phyloP scores from a whole-genome alignment of 805 yeast genomes.

The Myxozyma melibiosi region DNA sequence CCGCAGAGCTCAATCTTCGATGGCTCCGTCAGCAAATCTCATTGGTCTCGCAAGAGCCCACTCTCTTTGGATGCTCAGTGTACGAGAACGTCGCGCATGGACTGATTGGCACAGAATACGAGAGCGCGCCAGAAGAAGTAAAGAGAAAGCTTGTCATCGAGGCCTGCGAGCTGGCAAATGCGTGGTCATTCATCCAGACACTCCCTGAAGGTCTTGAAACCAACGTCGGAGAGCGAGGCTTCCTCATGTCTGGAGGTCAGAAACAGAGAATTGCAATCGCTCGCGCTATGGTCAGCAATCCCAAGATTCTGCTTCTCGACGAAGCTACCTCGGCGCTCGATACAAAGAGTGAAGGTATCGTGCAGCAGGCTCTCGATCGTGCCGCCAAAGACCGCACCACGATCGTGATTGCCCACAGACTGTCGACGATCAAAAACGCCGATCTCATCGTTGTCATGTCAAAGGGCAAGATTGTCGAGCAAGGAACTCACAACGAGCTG shows the following conservation, averaged over 20 bases:
- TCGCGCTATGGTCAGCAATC: conserved; percentile 58
- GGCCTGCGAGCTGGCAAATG: conserved; percentile 57
- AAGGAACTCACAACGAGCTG: conserved; percentile 43
- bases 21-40: conserved; percentile 58
- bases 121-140: conserved; percentile 44
- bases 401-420: conserved; percentile 55
- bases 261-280: conserved; percentile 68
- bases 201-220: conserved; percentile 57
- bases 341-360: conserved; percentile 61
- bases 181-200: conserved; percentile 51
- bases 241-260: conserved; percentile 68
- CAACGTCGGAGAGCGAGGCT: conserved; percentile 56
- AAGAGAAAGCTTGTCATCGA: conserved; percentile 43
- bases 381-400: conserved; percentile 46
- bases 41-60: conserved; percentile 60
- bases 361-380: conserved; percentile 52
- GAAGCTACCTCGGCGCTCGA: conserved; percentile 72
- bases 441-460: conserved; percentile 50
- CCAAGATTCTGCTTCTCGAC: conserved; percentile 58
- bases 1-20: conserved; percentile 53
- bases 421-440: conserved; percentile 54
- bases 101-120: conserved; percentile 43
- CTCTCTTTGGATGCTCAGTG: conserved; percentile 74
- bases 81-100: conserved; percentile 81
- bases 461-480: conserved; percentile 50